Percentiles rank a stretch among this genome's conserved stretches.
These are phyloP conservation scores for Cordyceps pruinosa DNA, from an alignment of 2,329 filamentous ascomycete genomes.

Conservation along the genomic window DNA sequence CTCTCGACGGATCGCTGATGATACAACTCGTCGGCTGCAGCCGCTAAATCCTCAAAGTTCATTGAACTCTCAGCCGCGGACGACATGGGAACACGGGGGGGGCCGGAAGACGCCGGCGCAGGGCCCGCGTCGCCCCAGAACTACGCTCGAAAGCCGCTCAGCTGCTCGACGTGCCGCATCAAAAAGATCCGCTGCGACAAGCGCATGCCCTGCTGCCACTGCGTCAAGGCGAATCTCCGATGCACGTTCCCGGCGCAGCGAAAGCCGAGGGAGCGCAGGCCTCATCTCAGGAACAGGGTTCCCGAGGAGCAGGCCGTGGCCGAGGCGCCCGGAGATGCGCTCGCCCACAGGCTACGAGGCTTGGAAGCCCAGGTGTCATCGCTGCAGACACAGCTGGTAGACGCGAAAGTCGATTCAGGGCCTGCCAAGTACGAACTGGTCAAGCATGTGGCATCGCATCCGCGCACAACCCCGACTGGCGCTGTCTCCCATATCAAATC, in stretches of 20 bases:
- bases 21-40: too few relatives aligned
- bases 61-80: background rate
- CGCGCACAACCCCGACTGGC: background rate
- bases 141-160: slow-evolving; percentile 4
- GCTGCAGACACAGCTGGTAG: background rate
- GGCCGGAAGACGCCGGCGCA: background rate
- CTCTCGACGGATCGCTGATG: too few relatives aligned
- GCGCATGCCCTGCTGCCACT: slow-evolving; percentile 5
- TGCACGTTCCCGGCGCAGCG: slow-evolving; percentile 1
- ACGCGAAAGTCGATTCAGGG: background rate
- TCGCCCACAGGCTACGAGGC: background rate
- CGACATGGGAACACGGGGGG: too few relatives aligned
- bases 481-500: background rate
- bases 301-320: background rate
- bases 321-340: background rate
- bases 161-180: slow-evolving; percentile 8
- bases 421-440: background rate
- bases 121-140: background rate
- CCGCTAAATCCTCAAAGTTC: too few relatives aligned
- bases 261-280: slow-evolving; percentile 5
- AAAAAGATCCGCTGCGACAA: slow-evolving; percentile 10
- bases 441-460: background rate
- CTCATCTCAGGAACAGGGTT: background rate
- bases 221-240: slow-evolving; percentile 4
- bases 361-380: background rate